Percentiles rank a stretch among this genome's conserved stretches.
Evolutionary conservation across 2,329 filamentous ascomycete genomes (phyloP).

Genomic region (Teratosphaeria destructans): DNA sequence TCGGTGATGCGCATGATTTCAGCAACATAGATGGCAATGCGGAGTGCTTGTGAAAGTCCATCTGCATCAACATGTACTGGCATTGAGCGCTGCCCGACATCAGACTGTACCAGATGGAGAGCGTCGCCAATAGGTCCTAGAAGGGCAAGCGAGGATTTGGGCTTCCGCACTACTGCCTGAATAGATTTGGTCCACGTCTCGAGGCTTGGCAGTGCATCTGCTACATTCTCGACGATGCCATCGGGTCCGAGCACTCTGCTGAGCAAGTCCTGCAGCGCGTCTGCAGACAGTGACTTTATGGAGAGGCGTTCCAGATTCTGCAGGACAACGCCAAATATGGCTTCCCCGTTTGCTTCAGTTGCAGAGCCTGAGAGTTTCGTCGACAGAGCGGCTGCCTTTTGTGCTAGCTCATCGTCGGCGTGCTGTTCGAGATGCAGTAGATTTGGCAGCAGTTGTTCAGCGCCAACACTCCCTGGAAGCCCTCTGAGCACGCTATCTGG

Average conservation of each 20-base stretch:
- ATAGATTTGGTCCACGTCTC: conserved; percentile 58
- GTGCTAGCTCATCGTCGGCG: conserved; percentile 40
- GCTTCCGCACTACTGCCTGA: conserved; percentile 41
- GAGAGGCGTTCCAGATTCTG: conserved; percentile 40
- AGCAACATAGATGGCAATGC: conserved; percentile 62
- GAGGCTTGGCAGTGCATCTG: conserved; percentile 19
- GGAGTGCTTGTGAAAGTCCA: conserved; percentile 61
- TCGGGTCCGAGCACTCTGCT: conserved; percentile 35
- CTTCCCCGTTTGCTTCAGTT: conserved; percentile 8
- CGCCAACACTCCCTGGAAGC: conserved; percentile 36
- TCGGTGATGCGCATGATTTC: conserved; percentile 21
- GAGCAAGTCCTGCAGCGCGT: conserved; percentile 46
- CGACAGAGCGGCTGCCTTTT: conserved; percentile 29
- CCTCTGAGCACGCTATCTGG: conserved; percentile 31
- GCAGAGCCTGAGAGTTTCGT: conserved; percentile 8
- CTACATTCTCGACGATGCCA: conserved; percentile 6
- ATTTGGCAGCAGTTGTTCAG: conserved; percentile 41
- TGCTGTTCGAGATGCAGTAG: conserved; percentile 46
- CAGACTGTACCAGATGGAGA: conserved; percentile 48
- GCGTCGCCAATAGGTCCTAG: conserved; percentile 63
- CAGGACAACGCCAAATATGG: conserved; percentile 41
- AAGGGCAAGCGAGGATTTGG: conserved; percentile 58
- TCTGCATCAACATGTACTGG: conserved; percentile 43
- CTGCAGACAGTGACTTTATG: conserved; percentile 37
- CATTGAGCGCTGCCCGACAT: conserved; percentile 10